phyloP scores from a whole-genome alignment of 306 rosid genomes.

The Abrus pulchellus region DNA sequence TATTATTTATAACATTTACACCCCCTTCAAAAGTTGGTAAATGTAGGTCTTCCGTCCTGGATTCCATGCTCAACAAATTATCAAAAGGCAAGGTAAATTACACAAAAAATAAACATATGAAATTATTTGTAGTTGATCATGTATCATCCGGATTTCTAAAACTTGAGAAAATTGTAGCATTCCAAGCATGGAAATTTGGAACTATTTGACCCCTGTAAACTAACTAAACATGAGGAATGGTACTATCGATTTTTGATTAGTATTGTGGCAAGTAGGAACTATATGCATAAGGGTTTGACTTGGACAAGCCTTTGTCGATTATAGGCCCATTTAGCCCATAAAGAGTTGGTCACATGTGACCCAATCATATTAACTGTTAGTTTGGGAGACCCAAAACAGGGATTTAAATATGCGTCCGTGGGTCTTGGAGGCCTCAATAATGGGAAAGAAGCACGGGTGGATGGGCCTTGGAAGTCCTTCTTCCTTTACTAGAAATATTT shows the following conservation, averaged over 20 bases:
- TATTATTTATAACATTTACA: neutral
- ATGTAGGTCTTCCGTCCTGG: too few species aligned
- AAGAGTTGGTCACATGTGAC: too few species aligned
- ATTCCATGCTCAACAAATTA: neutral
- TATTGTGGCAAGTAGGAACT: neutral
- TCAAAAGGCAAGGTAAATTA: neutral
- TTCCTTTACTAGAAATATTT: neutral
- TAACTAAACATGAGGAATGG: constrained; percentile 8
- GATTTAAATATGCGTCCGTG: too few species aligned
- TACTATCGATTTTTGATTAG: neutral
- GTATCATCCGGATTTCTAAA: neutral
- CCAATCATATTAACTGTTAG: too few species aligned
- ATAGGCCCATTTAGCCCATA: too few species aligned
- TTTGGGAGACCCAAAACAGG: too few species aligned
- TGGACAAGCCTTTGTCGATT: too few species aligned
- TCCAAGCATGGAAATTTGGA: neutral
- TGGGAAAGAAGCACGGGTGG: neutral
- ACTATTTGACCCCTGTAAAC: neutral
- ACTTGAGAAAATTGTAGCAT: neutral
- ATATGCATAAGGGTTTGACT: neutral
- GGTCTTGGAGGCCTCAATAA: neutral
- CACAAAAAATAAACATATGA: too few species aligned
- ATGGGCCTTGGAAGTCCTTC: constrained; percentile 14
- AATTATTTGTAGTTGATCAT: neutral
- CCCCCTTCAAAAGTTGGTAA: neutral